Base-by-base conservation (phyloP, 2,329 filamentous ascomycete genomes). In the Pyrenophora tritici-repentis region DNA sequence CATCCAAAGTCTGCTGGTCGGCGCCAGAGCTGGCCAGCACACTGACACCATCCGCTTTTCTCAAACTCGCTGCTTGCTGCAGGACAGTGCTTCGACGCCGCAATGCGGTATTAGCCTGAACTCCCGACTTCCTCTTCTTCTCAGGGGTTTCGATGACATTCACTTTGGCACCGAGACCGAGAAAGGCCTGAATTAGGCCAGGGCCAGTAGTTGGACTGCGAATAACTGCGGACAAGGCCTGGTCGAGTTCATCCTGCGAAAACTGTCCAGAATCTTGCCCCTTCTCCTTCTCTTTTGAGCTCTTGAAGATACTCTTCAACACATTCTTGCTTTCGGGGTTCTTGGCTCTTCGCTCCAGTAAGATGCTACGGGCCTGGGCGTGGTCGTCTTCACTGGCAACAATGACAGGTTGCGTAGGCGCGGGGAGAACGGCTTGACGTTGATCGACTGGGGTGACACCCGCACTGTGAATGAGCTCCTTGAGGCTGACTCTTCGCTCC, bases 11-110 rank as follows among this genome's bases (percentile, higher is more conserved):
- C 3, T 58, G 66, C 42, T 72, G 70, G 40, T 72, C 70, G 10
- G 70, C 70, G 10, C 71, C 70, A 36, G 68, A 66, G 43, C 62
- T 62, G 26, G 71, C 71, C 2, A 73, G 56, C 14, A 72, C 37
- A 36, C 60, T 65, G 33, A 72, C 66, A 24, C 63, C 64, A 36
- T 72, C 67, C 6, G 65, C 59, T 45, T 63, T 59, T 29, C 67
- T 59, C 7, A 66, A 47, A 13, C 68, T 67, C 2, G 68, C 69
- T 3, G 71, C 71, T 44, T 68, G 64, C 46, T 73, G 70, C 22
- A 73, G 45, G 2, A 73, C 68, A 17, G 68, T 73, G 55, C 70
- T 73, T 49, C 70, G 61, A 47, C 68, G 63, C 37, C 66, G 64
- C 39, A 62, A 55, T 16, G 56, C 37, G 14, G 55, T 47, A 35